Conservation (phyloP, 371 early-diverging fungal genomes). For the Mucor mucedo region DNA sequence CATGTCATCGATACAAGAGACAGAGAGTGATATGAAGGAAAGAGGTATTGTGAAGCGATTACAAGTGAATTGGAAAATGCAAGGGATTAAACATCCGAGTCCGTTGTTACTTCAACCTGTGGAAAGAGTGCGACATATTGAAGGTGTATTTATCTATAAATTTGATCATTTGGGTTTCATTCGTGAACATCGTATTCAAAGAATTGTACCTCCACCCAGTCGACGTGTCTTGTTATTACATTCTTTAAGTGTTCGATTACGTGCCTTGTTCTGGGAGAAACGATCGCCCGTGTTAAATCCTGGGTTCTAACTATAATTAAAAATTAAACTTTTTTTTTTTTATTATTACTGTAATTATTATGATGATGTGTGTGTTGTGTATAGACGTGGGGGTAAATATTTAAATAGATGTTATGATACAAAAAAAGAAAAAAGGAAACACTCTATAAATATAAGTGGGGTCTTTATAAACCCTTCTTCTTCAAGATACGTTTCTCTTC, state of each 20-base stretch:
- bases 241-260: conserved; percentile 50
- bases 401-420: no score
- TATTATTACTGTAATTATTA: no score
- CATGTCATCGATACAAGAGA: conserved; percentile 19
- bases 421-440: no score
- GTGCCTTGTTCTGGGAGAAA: conserved; percentile 41
- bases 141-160: conserved; percentile 61
- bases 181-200: conserved; percentile 63
- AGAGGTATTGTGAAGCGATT: conserved; percentile 34
- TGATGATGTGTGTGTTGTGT: no score
- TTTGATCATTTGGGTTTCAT: conserved; percentile 57
- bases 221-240: conserved; percentile 54
- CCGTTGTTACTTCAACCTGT: conserved; percentile 29
- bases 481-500: conserved; percentile 11
- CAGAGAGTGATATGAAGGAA: conserved; percentile 20
- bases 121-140: conserved; percentile 29
- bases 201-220: conserved; percentile 65
- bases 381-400: neutral
- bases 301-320: conserved; percentile 23
- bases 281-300: conserved; percentile 29
- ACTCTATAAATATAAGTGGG: no score
- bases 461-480: conserved; percentile 6
- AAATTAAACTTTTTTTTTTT: neutral
- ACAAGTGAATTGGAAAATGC: conserved; percentile 60
- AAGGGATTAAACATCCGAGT: conserved; percentile 42